Evolutionary conservation across 2,329 filamentous ascomycete species (phyloP).

Genomic region (Monosporascus ibericus): DNA sequence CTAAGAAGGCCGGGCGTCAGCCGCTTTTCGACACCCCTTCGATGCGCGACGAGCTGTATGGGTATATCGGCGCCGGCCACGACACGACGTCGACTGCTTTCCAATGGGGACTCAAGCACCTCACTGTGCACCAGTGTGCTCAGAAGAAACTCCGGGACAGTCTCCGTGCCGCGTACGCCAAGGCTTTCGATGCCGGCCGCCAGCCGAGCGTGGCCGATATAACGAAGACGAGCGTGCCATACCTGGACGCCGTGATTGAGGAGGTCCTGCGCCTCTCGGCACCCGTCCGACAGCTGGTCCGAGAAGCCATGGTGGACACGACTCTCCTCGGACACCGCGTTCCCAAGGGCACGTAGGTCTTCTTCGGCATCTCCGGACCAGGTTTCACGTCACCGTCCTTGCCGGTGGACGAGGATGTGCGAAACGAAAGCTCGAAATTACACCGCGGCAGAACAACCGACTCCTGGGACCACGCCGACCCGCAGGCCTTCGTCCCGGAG

Average conservation of each 20-base stretch:
- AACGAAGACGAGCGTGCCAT: constrained; percentile 46
- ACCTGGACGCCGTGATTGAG: constrained; percentile 71
- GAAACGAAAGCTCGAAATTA: constrained; percentile 48
- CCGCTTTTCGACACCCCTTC: constrained; percentile 22
- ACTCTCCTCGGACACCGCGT: constrained; percentile 59
- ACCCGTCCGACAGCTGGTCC: constrained; percentile 52
- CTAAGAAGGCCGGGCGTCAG: constrained; percentile 22
- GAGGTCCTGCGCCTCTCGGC: constrained; percentile 75
- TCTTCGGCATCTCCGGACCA: constrained; percentile 30
- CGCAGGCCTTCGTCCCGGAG: constrained; percentile 24
- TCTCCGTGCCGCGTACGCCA: constrained; percentile 6
- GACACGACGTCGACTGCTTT: constrained; percentile 18
- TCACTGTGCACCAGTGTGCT: constrained; percentile 6
- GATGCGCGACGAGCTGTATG: constrained; percentile 25
- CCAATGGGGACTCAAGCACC: constrained; percentile 12
- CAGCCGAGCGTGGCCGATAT: constrained; percentile 10
- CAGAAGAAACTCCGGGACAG: constrained; percentile 9
- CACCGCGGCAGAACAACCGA: constrained; percentile 42
- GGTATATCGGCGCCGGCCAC: constrained; percentile 21
- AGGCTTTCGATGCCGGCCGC: constrained; percentile 3
- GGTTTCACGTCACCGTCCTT: constrained; percentile 45
- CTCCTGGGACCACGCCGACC: constrained; percentile 53
- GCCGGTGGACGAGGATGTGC: constrained; percentile 31
- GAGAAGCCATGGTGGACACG: constrained; percentile 59
- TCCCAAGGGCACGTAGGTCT: constrained; percentile 60